Evolutionary conservation across 768 basidiomycete genomes (phyloP), one percentile per base, ranked within the genome.

Genomic region (Trichaptum fuscoviolaceum): DNA sequence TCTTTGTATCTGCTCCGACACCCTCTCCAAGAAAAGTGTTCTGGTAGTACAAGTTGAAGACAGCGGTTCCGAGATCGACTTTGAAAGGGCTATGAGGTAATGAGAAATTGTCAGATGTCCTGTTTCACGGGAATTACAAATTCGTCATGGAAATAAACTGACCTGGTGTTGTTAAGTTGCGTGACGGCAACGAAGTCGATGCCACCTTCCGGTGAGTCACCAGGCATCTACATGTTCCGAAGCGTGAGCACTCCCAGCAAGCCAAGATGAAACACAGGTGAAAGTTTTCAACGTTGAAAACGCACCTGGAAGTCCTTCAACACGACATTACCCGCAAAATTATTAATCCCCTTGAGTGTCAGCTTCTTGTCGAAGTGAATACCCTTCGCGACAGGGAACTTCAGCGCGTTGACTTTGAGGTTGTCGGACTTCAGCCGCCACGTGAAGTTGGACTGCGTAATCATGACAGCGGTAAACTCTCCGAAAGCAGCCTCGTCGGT

Each of bases 371-470:
- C 77, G 71, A 91, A 91, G 2, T 81, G 80, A 68, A 92, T 80
- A 0, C 86, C 86, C 70, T 87, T 86, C 3, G 87, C 84, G 2
- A 82, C 80, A 2, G 89, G 89, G 71, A 91, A 89, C 68, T 86
- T 87, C 67, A 83, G 76, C 1, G 90, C 90, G 64, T 86, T 85
- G 12, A 89, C 88, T 7, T 78, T 78, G 52, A 91, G 79, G 68
- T 82, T 81, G n/a, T 82, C 73, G 66, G 83, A 88, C 20, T 77
- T 71, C 57, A 92, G 75, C 65, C 81, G 79, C 90, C 90, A 92
- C 0, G 85, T 90, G 70, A 92, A 91, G 66, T 81, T 85, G 60
- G 78, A 77, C 60, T 84, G 81, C 0, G 87, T 91, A 72, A 92
- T 91, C 81, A 92, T 79, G 35, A 79, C 76, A 57, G 76, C 76